Conservation (phyloP, 139 green algal genomes). For the Deuterostichococcus epilithicus region DNA sequence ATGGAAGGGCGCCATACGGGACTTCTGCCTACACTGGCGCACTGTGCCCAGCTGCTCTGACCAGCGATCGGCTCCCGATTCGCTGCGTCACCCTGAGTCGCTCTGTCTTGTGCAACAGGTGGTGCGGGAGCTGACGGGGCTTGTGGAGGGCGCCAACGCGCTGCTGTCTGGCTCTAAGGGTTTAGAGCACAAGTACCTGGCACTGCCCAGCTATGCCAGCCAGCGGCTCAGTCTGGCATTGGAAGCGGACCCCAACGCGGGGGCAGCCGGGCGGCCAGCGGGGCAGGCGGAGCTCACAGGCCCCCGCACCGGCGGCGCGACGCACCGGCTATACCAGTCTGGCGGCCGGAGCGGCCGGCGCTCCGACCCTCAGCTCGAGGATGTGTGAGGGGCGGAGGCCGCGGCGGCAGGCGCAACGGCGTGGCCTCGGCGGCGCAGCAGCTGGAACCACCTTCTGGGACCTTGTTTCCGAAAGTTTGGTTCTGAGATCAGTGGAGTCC, state of each 20-base stretch:
- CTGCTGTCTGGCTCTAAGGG: neutral
- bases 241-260: neutral
- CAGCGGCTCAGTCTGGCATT: neutral
- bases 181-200: neutral
- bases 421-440: too few relatives aligned
- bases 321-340: neutral
- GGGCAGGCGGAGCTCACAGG: too few relatives aligned
- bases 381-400: neutral
- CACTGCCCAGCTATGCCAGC: neutral
- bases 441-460: too few relatives aligned
- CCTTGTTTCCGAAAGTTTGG: too few relatives aligned
- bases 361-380: neutral
- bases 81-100: too few relatives aligned
- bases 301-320: neutral
- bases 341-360: neutral
- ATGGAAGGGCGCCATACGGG: too few relatives aligned
- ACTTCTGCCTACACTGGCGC: too few relatives aligned
- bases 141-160: neutral
- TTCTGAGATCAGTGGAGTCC: too few relatives aligned
- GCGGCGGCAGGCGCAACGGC: too few relatives aligned
- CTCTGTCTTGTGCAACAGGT: neutral
- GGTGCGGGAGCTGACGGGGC: slow-evolving; percentile 1
- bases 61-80: too few relatives aligned
- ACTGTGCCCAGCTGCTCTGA: too few relatives aligned
- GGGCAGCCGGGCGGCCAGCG: too few relatives aligned